These are phyloP conservation scores for Colletotrichum trifolii DNA, from an alignment of 2,329 filamentous ascomycete species.

Conservation along the genomic window DNA sequence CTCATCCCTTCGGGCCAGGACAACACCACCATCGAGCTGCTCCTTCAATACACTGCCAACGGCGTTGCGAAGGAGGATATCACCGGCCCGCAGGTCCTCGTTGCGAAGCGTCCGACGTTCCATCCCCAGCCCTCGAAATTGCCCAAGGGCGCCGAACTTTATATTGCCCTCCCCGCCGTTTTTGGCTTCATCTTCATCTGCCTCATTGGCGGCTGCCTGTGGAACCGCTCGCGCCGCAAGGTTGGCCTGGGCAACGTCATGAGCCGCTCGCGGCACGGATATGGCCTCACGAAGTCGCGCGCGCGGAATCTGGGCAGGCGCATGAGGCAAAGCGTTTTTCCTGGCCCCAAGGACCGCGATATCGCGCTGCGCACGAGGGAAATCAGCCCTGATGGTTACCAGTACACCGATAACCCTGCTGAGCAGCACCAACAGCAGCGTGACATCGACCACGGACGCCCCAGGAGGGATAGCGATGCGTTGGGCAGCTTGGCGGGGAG, in stretches of 20 bases:
- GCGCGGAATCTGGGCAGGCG: constrained; percentile 47
- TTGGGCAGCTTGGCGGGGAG: constrained; percentile 61
- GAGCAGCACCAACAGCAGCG: constrained; percentile 28
- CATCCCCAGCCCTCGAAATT: constrained; percentile 45
- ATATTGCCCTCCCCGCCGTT: constrained; percentile 64
- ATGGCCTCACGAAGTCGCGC: constrained; percentile 54
- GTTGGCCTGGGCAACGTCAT: constrained; percentile 65
- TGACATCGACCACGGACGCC: constrained; percentile 28
- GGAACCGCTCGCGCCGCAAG: constrained; percentile 61
- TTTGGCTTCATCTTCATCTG: constrained; percentile 60
- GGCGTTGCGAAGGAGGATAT: constrained; percentile 47
- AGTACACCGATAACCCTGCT: constrained; percentile 51
- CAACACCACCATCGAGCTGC: constrained; percentile 44
- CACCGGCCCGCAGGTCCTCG: constrained; percentile 54
- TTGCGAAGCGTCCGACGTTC: constrained; percentile 50
- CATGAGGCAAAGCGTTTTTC: constrained; percentile 44
- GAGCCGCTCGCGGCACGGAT: constrained; percentile 57
- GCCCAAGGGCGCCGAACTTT: constrained; percentile 55
- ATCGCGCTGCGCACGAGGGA: constrained; percentile 53
- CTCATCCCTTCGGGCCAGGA: constrained; percentile 37
- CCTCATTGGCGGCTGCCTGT: constrained; percentile 65
- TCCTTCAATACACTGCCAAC: constrained; percentile 47
- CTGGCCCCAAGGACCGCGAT: constrained; percentile 45
- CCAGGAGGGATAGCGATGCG: constrained; percentile 57
- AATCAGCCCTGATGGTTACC: constrained; percentile 37